Conservation (phyloP, 441 rosid genomes). For the Populus tomentosa region DNA sequence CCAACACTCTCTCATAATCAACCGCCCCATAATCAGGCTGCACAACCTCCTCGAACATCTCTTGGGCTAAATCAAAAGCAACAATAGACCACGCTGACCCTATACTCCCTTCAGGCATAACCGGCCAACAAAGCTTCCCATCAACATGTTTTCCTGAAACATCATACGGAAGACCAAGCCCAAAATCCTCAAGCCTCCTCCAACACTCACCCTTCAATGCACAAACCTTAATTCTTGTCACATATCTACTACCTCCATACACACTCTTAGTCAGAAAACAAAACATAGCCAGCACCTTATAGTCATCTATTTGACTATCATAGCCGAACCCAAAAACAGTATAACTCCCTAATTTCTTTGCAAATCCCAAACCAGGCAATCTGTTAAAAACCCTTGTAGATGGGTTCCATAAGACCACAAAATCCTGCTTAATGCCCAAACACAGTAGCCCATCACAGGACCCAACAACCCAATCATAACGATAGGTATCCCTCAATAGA, state of each 20-base stretch:
- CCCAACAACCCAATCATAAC: conserved; percentile 14
- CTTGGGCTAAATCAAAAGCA: conserved; percentile 21
- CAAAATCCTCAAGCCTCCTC: conserved; percentile 16
- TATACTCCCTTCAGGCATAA: not conserved
- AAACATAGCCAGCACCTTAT: conserved; percentile 17
- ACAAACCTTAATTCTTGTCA: conserved; percentile 5
- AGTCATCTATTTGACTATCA: conserved; percentile 16
- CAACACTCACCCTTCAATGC: conserved; percentile 1
- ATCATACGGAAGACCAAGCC: conserved; percentile 5
- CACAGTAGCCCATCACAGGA: conserved; percentile 24
- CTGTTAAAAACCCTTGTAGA: not conserved
- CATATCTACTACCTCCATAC: not conserved
- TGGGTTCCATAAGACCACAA: conserved; percentile 18
- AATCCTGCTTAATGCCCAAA: not conserved
- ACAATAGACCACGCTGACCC: conserved; percentile 7
- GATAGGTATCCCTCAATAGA: not conserved
- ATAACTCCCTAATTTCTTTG: conserved; percentile 3
- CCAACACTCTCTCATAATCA: not conserved
- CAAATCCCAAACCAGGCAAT: conserved; percentile 9
- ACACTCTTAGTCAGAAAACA: not conserved
- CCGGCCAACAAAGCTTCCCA: conserved; percentile 19
- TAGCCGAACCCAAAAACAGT: conserved; percentile 19
- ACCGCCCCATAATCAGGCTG: conserved; percentile 17
- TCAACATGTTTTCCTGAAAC: conserved; percentile 13
- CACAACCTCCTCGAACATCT: conserved; percentile 14